A percentile compares a stretch with the other conserved stretches of the same genome.
Evolutionary conservation across 805 yeast species (phyloP).

Genomic region (Vanderwaltozyma yarrowii): DNA sequence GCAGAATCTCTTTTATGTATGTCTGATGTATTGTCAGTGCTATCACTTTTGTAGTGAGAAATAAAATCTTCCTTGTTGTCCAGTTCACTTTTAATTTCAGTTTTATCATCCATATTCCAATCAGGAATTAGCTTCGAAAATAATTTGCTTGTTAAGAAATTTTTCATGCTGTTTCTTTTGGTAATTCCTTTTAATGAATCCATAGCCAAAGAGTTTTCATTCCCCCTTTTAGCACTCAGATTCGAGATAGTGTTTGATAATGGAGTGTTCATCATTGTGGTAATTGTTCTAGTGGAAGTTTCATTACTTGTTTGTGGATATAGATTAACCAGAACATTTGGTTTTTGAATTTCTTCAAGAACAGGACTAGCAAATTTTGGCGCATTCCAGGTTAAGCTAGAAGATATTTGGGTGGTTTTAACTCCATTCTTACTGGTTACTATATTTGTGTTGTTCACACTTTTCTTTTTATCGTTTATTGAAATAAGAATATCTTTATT

Average conservation of each 20-base stretch:
- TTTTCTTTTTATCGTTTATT: background rate
- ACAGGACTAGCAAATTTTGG: constrained; percentile 20
- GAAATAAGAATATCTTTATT: background rate
- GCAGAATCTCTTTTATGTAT: background rate
- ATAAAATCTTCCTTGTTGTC: too few species aligned
- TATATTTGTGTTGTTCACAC: background rate
- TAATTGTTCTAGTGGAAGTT: too few species aligned
- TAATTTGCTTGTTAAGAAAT: constrained; percentile 16
- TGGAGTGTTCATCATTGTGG: too few species aligned
- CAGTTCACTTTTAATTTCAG: too few species aligned
- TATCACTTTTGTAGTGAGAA: too few species aligned
- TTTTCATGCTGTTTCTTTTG: constrained; percentile 14
- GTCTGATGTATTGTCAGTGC: background rate
- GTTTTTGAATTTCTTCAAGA: constrained; percentile 15
- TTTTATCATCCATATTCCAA: too few species aligned
- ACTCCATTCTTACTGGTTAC: background rate
- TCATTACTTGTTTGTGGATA: constrained; percentile 1
- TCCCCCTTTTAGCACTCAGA: too few species aligned
- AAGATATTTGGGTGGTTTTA: constrained; percentile 2
- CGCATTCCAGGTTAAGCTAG: constrained; percentile 19
- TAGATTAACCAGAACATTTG: constrained; percentile 19
- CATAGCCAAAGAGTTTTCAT: constrained; percentile 17
- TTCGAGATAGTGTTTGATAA: too few species aligned
- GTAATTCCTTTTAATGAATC: constrained; percentile 19
- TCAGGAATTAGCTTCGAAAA: constrained; percentile 9